Conservation (phyloP, 768 basidiomycete species). For the Mycena venus region DNA sequence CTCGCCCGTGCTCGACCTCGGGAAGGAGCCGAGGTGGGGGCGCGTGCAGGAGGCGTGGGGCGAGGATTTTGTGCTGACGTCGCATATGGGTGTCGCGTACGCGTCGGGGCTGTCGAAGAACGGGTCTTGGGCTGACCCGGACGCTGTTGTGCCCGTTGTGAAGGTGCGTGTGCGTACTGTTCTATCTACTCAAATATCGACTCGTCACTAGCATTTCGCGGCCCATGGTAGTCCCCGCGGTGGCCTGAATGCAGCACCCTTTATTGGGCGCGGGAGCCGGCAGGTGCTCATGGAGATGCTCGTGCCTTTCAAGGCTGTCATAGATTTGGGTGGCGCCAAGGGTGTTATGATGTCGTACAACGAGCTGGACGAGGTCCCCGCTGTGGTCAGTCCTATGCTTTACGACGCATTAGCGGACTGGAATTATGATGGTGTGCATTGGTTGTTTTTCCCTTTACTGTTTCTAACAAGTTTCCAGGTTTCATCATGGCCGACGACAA, state of each 20-base stretch:
- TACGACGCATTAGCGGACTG: conserved; percentile 42
- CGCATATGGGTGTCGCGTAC: conserved; percentile 41
- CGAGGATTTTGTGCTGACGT: conserved; percentile 42
- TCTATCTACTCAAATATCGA: too few species aligned
- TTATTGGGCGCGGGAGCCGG: conserved; percentile 36
- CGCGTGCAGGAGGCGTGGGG: conserved; percentile 42
- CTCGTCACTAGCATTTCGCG: conserved; percentile 37
- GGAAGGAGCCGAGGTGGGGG: conserved; percentile 45
- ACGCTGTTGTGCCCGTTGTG: conserved; percentile 42
- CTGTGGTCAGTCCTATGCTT: conserved; percentile 37
- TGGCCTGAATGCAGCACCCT: conserved; percentile 40
- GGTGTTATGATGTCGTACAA: conserved; percentile 44
- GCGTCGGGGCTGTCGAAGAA: conserved; percentile 41
- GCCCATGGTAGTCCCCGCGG: conserved; percentile 39
- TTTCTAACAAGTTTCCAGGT: conserved; percentile 11
- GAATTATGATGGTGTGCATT: conserved; percentile 38
- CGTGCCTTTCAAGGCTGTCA: conserved; percentile 41
- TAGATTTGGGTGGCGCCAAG: conserved; percentile 38
- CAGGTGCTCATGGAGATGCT: conserved; percentile 42
- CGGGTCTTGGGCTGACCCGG: conserved; percentile 36
- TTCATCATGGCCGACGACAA: conserved; percentile 38
- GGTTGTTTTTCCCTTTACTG: background rate
- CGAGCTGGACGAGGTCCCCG: conserved; percentile 41
- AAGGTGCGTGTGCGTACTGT: too few species aligned
- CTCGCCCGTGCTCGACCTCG: conserved; percentile 41